A percentile compares a stretch with the other conserved stretches of the same genome.
These are phyloP conservation scores for Massarina eburnea DNA, from an alignment of 2,329 filamentous ascomycete species.

Conservation along the genomic window DNA sequence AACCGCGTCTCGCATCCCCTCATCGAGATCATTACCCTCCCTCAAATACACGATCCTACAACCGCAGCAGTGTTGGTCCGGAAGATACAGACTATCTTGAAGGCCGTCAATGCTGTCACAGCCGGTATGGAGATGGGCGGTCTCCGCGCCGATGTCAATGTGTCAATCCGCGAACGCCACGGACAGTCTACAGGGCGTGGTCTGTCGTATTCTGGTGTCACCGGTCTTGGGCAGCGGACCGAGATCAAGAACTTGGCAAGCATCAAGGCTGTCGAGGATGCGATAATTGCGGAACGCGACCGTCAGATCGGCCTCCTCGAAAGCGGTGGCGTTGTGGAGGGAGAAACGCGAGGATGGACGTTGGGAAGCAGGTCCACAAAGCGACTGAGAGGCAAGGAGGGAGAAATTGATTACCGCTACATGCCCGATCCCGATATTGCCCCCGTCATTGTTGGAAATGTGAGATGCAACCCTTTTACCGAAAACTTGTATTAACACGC, in stretches of 20 bases:
- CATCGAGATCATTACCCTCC: constrained; percentile 92
- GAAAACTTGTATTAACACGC: background rate
- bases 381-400: constrained; percentile 86
- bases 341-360: constrained; percentile 93
- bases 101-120: constrained; percentile 79
- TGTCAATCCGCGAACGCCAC: constrained; percentile 70
- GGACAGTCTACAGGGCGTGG: constrained; percentile 22
- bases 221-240: constrained; percentile 77
- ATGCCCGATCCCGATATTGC: constrained; percentile 95
- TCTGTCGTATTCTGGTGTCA: constrained; percentile 59
- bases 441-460: constrained; percentile 71
- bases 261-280: constrained; percentile 93
- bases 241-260: constrained; percentile 98
- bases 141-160: constrained; percentile 90
- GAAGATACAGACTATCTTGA: constrained; percentile 82
- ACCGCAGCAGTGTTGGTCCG: constrained; percentile 86
- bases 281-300: constrained; percentile 86
- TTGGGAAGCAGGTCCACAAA: constrained; percentile 80
- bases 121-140: constrained; percentile 93
- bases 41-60: constrained; percentile 81
- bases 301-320: constrained; percentile 83
- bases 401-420: constrained; percentile 95
- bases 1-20: constrained; percentile 90
- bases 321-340: constrained; percentile 70
- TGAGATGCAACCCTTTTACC: constrained; percentile 14